Evolutionary conservation across 208 protist species (phyloP).

Genomic region (Acanthamoeba divionensis): DNA sequence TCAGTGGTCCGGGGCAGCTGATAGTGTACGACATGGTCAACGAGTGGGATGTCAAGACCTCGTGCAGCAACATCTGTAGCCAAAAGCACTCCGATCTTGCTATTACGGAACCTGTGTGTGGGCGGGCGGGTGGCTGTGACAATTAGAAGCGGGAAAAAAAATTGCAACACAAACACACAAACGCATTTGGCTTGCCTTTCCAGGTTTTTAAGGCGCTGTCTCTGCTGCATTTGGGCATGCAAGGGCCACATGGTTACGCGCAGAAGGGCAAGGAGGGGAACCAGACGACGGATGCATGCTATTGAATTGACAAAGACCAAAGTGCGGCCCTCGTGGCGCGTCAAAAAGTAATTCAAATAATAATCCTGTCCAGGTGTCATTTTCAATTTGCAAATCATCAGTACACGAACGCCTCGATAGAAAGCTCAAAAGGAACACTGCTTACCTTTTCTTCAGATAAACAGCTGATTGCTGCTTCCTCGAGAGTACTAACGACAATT

Average conservation of each 20-base stretch:
- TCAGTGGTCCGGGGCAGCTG: slow-evolving; percentile 93
- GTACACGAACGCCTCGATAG: too few relatives aligned
- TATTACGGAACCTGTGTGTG: slow-evolving; percentile 51
- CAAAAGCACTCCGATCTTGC: slow-evolving; percentile 64
- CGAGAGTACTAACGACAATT: slow-evolving; percentile 84
- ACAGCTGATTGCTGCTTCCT: slow-evolving; percentile 90
- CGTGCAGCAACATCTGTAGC: too few relatives aligned
- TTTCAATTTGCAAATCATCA: too few relatives aligned
- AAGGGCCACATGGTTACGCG: slow-evolving; percentile 70
- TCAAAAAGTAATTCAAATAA: slow-evolving; percentile 94
- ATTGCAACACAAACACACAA: background rate
- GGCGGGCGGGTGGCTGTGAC: background rate
- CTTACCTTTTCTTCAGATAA: slow-evolving; percentile 87
- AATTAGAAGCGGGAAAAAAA: background rate
- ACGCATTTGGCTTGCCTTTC: slow-evolving; percentile 83
- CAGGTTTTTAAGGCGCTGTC: slow-evolving; percentile 95
- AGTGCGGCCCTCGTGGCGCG: slow-evolving; percentile 84
- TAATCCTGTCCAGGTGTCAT: slow-evolving; percentile 62
- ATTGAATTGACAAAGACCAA: slow-evolving; percentile 91
- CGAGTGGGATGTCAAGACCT: slow-evolving; percentile 91
- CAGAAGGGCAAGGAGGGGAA: slow-evolving; percentile 88
- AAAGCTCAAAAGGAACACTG: background rate
- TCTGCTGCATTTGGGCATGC: slow-evolving; percentile 96
- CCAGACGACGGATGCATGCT: slow-evolving; percentile 89
- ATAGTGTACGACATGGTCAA: slow-evolving; percentile 96